Percentiles rank a stretch among this genome's conserved stretches.
Conservation (phyloP, 495 filamentous ascomycete species). For the Trichocladium antarcticum region DNA sequence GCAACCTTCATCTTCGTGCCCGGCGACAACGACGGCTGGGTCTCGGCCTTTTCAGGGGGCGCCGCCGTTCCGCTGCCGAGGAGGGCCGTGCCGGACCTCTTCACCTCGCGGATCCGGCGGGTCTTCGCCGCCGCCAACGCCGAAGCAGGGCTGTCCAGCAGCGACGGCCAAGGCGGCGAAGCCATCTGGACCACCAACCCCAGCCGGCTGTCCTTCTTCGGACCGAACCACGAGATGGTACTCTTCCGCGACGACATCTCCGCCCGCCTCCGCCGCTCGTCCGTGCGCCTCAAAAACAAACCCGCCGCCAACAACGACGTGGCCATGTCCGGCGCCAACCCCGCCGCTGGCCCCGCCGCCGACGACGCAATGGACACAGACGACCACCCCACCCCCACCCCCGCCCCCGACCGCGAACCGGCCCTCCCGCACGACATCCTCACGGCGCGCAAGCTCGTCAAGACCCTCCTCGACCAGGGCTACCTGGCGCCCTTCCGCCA, state of each 20-base stretch:
- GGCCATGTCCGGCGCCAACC: slow-evolving; percentile 25
- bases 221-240: slow-evolving; percentile 72
- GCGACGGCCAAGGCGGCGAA: slow-evolving; percentile 48
- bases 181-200: slow-evolving; percentile 86
- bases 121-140: slow-evolving; percentile 66
- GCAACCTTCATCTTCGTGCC: slow-evolving; percentile 87
- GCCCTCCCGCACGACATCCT: slow-evolving; percentile 39
- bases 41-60: slow-evolving; percentile 73
- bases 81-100: slow-evolving; percentile 67
- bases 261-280: slow-evolving; percentile 60
- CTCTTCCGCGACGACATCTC: slow-evolving; percentile 79
- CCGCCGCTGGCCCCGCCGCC: background rate
- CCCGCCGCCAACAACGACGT: slow-evolving; percentile 21
- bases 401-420: background rate
- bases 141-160: slow-evolving; percentile 34
- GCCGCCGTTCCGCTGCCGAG: slow-evolving; percentile 64
- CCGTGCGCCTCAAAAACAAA: slow-evolving; percentile 47
- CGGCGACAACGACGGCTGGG: slow-evolving; percentile 92
- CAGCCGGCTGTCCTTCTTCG: slow-evolving; percentile 67
- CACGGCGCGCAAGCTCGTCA: slow-evolving; percentile 72
- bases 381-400: background rate
- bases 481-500: slow-evolving; percentile 77
- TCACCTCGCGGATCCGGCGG: slow-evolving; percentile 70
- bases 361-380: slow-evolving; percentile 34
- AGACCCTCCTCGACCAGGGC: slow-evolving; percentile 88